phyloP scores from a whole-genome alignment of 495 filamentous ascomycete genomes.

The Glarea lozoyensis region DNA sequence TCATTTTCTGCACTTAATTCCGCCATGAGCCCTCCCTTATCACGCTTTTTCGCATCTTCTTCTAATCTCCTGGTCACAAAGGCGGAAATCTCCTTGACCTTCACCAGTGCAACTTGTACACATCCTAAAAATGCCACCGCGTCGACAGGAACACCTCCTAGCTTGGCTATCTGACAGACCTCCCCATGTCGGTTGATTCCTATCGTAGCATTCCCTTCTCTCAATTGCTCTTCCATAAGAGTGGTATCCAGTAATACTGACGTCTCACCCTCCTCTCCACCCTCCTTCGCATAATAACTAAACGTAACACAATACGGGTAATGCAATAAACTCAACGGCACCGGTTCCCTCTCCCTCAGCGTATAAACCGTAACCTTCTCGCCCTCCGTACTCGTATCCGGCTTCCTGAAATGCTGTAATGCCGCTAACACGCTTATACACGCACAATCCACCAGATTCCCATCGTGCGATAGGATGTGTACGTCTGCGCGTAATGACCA shows the following conservation, averaged over 20 bases:
- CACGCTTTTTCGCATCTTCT: constrained; percentile 64
- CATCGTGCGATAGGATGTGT: constrained; percentile 83
- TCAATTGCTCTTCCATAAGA: constrained; percentile 74
- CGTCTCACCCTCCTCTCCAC: constrained; percentile 27
- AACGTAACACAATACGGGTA: constrained; percentile 83
- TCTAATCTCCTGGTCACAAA: constrained; percentile 63
- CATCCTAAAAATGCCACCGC: constrained; percentile 67
- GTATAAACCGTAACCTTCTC: constrained; percentile 74
- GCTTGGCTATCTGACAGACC: constrained; percentile 83
- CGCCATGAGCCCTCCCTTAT: constrained; percentile 65
- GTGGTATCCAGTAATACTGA: constrained; percentile 68
- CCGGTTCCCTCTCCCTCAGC: constrained; percentile 77
- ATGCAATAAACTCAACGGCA: constrained; percentile 82
- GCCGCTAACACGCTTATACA: constrained; percentile 83
- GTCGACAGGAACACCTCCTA: constrained; percentile 71
- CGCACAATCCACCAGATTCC: constrained; percentile 73
- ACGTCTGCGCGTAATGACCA: constrained; percentile 86
- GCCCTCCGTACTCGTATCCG: constrained; percentile 76
- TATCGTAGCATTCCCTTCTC: constrained; percentile 76
- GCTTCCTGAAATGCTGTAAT: constrained; percentile 80
- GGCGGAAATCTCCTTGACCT: constrained; percentile 68
- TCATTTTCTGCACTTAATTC: constrained; percentile 82
- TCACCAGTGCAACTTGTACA: constrained; percentile 56
- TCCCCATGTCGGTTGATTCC: constrained; percentile 85
- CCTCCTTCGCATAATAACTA: constrained; percentile 52